Base-by-base conservation (phyloP, 495 filamentous ascomycete species). In the Antarctomyces pellizariae region DNA sequence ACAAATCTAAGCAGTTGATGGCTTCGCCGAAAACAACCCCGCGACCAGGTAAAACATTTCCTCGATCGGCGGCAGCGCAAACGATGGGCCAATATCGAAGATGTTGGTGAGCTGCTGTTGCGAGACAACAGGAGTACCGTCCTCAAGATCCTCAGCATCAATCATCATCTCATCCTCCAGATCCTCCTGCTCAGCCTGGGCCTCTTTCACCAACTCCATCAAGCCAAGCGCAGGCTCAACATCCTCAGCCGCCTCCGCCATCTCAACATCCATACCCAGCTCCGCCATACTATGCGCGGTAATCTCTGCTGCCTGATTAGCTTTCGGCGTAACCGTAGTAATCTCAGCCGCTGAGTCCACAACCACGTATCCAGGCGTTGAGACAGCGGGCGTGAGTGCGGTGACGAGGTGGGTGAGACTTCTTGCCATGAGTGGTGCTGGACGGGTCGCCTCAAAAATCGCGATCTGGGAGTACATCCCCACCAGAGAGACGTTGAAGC, bases 11-110 rank as follows among this genome's bases (percentile, higher is more conserved):
- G 1, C 35, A 35, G 12, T 28, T 24, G n/a, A n/a, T 0, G 56
- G 48, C 32, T 62, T 67, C 13, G 55, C 41, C 5, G 54, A 53
- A 38, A 64, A 67, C 28, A 75, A 36, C 7, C 50, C 57, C 1
- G 67, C 67, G 10, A 92, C 72, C 30, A 68, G 64, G 35, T 71
- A 62, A 43, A 90, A 89, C 39, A 89, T 52, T 28, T 79, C 69
- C 28, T 64, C 62, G 22, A 86, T 66, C 20, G 76, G 65, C 15
- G 77, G 76, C 48, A 86, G 57, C 6, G 73, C 70, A 47, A 71
- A 77, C 4, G 75, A 59, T 13, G 75, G 71, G 1, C 62, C 68
- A 17, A 60, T 57, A 30, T 79, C 68, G 44, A 90, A 86, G 5
- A 89, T 58, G 33, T 64, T 56, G 7, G 72, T 59, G 25, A 92